Conservation (phyloP, 768 basidiomycete species). For the Pisolithus albus region DNA sequence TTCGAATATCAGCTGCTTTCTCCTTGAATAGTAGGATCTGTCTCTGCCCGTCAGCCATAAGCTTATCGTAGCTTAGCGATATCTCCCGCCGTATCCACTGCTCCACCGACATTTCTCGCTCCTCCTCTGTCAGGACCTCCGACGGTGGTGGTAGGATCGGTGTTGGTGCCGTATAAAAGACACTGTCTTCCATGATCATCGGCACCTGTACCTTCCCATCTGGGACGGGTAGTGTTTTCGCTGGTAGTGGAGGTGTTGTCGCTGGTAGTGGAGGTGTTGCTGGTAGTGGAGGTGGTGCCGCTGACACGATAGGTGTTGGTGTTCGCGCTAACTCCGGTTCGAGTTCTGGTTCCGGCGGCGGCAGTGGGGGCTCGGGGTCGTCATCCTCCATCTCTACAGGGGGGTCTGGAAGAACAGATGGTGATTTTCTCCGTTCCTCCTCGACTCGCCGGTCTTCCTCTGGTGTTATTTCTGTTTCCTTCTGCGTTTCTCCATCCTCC, state of each 20-base stretch:
- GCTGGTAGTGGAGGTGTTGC: too few species aligned
- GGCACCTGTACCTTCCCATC: neutral
- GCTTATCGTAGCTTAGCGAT: constrained; percentile 54
- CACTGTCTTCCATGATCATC: neutral
- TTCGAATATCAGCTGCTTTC: constrained; percentile 35
- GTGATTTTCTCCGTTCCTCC: constrained; percentile 8
- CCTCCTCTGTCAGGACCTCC: constrained; percentile 32
- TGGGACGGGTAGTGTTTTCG: neutral
- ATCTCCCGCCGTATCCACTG: constrained; percentile 80
- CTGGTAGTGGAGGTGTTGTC: neutral
- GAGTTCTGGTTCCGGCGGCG: neutral
- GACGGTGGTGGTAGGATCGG: constrained; percentile 7
- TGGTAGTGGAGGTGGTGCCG: too few species aligned
- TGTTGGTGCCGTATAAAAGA: constrained; percentile 8
- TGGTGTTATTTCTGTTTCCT: constrained; percentile 6
- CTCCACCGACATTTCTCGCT: constrained; percentile 75
- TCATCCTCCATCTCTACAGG: neutral
- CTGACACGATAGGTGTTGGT: neutral
- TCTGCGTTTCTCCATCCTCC: neutral
- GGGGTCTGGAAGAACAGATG: neutral
- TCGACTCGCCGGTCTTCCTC: constrained; percentile 18
- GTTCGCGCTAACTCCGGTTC: neutral
- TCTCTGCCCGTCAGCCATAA: constrained; percentile 45
- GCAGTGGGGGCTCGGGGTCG: neutral
- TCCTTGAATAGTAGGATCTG: constrained; percentile 44